phyloP scores from a whole-genome alignment of 768 basidiomycete genomes.

The Amanita rubescens region DNA sequence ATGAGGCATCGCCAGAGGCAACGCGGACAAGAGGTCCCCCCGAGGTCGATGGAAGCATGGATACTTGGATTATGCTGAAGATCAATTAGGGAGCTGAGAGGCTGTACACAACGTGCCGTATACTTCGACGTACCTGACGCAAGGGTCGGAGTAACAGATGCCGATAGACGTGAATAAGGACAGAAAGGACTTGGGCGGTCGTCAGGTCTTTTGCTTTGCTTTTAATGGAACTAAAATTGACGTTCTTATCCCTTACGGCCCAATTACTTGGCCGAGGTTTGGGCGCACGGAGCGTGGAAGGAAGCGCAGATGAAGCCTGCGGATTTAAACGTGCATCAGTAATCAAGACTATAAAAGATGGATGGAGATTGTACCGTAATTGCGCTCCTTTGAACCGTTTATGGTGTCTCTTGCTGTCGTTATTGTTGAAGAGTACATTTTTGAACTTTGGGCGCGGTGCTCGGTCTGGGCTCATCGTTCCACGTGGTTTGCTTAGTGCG shows the following conservation, averaged over 20 bases:
- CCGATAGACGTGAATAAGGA: neutral
- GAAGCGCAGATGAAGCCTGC: neutral
- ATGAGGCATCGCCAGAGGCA: neutral
- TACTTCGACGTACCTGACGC: neutral
- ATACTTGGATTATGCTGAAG: neutral
- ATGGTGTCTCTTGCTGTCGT: neutral
- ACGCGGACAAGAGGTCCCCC: neutral
- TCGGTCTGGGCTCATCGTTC: neutral
- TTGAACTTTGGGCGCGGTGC: neutral
- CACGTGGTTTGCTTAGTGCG: neutral
- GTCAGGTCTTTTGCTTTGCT: neutral
- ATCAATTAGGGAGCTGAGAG: conserved; percentile 2
- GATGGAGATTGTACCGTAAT: neutral
- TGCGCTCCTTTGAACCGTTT: neutral
- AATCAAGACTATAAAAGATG: neutral
- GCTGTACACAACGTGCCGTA: neutral
- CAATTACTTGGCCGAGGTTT: neutral
- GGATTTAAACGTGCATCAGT: neutral
- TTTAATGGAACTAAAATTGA: conserved; percentile 3
- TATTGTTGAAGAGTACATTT: neutral
- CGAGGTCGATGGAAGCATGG: neutral
- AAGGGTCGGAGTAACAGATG: neutral
- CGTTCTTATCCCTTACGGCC: neutral
- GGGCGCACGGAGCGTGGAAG: neutral
- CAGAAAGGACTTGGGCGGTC: neutral